phyloP scores from a whole-genome alignment of 192 early-diverging fungal genomes.

The Backusella australiensis region DNA sequence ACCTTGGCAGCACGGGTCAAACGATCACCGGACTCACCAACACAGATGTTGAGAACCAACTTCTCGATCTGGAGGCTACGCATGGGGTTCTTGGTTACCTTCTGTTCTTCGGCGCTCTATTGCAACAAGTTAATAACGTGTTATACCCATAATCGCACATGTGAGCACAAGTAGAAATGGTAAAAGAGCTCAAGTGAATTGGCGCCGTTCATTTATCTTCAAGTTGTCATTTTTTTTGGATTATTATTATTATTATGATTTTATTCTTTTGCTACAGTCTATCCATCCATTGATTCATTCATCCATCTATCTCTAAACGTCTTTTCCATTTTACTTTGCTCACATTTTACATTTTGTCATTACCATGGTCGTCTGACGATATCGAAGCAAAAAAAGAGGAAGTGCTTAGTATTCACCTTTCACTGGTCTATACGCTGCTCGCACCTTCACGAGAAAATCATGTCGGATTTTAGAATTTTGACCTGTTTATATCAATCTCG shows the following conservation, averaged over 20 bases:
- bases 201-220: neutral
- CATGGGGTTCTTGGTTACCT: conserved; percentile 76
- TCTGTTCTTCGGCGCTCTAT: conserved; percentile 52
- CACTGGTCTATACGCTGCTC: neutral
- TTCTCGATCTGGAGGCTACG: conserved; percentile 97
- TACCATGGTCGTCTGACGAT: conserved; percentile 9
- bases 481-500: neutral
- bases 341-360: neutral
- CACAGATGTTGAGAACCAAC: conserved; percentile 99
- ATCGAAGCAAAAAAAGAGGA: conserved; percentile 6
- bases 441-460: neutral
- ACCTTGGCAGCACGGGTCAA: conserved; percentile 99
- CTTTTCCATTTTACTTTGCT: neutral
- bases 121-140: neutral
- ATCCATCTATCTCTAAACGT: neutral
- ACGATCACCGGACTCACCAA: conserved; percentile 99
- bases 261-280: neutral
- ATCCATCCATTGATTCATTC: neutral
- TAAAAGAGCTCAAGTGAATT: neutral
- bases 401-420: neutral
- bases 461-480: neutral
- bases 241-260: neutral
- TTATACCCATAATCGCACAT: neutral
- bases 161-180: neutral
- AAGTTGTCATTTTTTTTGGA: neutral